Evolutionary conservation across 495 filamentous ascomycete species (phyloP).

Genomic region (Tuber indicum): DNA sequence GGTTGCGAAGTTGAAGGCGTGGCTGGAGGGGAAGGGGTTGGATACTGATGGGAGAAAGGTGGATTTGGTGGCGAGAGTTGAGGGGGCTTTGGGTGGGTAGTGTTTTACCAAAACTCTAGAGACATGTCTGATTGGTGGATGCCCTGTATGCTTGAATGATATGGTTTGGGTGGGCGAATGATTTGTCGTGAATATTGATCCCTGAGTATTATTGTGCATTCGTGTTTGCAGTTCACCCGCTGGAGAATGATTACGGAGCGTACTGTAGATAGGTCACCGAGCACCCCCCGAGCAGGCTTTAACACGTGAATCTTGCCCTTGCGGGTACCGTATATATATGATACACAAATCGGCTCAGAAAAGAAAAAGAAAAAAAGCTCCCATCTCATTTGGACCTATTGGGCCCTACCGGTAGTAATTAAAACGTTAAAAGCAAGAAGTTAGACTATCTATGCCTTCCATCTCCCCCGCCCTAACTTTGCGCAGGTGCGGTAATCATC

Average conservation of each 20-base stretch:
- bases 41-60: slow-evolving; percentile 64
- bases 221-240: background rate
- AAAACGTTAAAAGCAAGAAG: background rate
- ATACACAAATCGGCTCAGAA: background rate
- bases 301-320: background rate
- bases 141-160: background rate
- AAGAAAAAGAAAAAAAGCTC: background rate
- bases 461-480: background rate
- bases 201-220: background rate
- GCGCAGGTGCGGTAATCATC: background rate
- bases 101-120: slow-evolving; percentile 1
- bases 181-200: background rate
- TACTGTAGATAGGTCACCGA: background rate
- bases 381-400: background rate
- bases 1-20: slow-evolving; percentile 62
- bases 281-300: background rate
- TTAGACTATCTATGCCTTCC: background rate
- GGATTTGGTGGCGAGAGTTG: slow-evolving; percentile 69
- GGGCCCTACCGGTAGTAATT: background rate
- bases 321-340: background rate
- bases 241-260: background rate
- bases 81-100: slow-evolving; percentile 65
- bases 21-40: slow-evolving; percentile 57
- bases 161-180: background rate
- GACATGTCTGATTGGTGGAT: background rate